Evolutionary conservation across 345 rosid genomes (phyloP).

Genomic region (Eucalyptus polybractea): DNA sequence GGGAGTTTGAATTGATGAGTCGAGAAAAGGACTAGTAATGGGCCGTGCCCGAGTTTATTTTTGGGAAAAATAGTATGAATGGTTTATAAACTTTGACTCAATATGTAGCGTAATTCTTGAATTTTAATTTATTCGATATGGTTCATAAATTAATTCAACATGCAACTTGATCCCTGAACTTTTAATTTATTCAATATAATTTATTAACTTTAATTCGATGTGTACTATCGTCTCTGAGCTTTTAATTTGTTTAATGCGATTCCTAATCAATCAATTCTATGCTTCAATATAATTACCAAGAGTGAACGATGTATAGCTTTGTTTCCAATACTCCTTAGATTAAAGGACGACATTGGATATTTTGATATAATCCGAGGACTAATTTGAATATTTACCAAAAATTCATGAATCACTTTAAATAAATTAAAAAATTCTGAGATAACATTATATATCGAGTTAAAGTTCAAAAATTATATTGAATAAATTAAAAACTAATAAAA

Average conservation of each 20-base stretch:
- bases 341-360: accelerated
- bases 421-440: accelerated
- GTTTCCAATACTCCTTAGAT: too few species aligned
- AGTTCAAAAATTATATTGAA: accelerated
- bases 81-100: accelerated
- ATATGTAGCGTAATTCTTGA: accelerated
- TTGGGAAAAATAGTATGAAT: accelerated
- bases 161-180: accelerated
- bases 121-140: too few species aligned
- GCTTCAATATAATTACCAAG: not conserved
- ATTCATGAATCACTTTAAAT: accelerated
- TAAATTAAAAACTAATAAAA: too few species aligned
- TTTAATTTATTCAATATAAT: too few species aligned
- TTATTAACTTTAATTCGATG: accelerated
- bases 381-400: too few species aligned
- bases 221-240: accelerated
- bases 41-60: accelerated
- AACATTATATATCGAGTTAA: accelerated
- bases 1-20: too few species aligned
- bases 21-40: not conserved
- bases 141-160: accelerated
- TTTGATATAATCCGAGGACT: accelerated
- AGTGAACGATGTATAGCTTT: not conserved
- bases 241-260: accelerated
- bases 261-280: too few species aligned